Evolutionary conservation across 1,284 basidiomycete species (phyloP), one percentile per base, ranked within the genome.

Genomic region (Phellopilus nigrolimitatus): DNA sequence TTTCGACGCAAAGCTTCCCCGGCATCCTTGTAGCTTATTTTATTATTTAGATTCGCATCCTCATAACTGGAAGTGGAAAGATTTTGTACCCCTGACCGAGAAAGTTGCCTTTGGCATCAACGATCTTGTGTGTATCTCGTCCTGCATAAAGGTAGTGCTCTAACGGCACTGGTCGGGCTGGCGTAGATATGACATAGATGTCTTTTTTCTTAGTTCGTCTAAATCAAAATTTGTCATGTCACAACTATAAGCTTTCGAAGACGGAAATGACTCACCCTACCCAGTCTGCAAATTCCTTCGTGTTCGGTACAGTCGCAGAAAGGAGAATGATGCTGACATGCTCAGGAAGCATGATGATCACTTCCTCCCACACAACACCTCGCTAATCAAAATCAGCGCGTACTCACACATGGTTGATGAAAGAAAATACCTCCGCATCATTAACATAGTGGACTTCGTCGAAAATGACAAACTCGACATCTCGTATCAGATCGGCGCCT

Each of bases 391-490:
- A 40, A 53, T 24, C 27, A 55, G 45, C 50, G 10, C 47, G 46
- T 40, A 13, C 36, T 31, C 10, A 46, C 10, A 12, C 21, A n/a
- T n/a, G n/a, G n/a, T 40, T 31, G 1, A 4, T 34, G 22, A 38
- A 39, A 0, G 25, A 7, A 17, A 73, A 58, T 56, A 94, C 93
- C 84, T 99, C 97, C 13, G 93, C 91, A 67, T 99, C 97, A 66
- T 99, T 99, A 53, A 99, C 95, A 67, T 99, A 99, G 70, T 99
- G 97, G 10, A 99, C 97, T 67, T 99, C 97, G 66, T 99, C 97
- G 63, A 99, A 99, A 57, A 99, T 97, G 22, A 99, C 97, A 65
- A 98, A 99, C 66, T 99, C 97, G 40, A 99, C 95, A 67, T 99
- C 97, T 40, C 97, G 82, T 61, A 99, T 99, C 27, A 99, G 75